phyloP scores from a whole-genome alignment of 768 basidiomycete species.

The Mycena capillaripes region DNA sequence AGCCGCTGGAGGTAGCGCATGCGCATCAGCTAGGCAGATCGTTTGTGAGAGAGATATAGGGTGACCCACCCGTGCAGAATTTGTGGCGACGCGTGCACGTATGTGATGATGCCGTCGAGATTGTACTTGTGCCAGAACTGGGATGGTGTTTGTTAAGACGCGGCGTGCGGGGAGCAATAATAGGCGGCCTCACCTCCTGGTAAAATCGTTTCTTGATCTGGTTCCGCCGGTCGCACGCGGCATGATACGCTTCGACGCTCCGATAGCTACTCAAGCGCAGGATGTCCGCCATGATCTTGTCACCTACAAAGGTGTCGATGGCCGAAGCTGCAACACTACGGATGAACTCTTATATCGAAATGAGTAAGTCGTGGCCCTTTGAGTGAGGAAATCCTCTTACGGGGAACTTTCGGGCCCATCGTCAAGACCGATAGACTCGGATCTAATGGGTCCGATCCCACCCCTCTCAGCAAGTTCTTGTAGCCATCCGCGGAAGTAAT shows the following conservation, averaged over 20 bases:
- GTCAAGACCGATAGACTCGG: slow-evolving; percentile 22
- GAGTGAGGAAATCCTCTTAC: neutral
- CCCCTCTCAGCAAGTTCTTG: slow-evolving; percentile 10
- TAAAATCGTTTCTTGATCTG: slow-evolving; percentile 22
- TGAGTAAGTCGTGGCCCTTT: neutral
- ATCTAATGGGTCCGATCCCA: slow-evolving; percentile 29
- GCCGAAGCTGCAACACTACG: neutral
- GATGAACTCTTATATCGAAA: slow-evolving; percentile 3
- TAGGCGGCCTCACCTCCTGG: slow-evolving; percentile 6
- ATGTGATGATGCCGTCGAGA: slow-evolving; percentile 30
- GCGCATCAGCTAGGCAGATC: neutral
- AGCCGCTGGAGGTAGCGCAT: neutral
- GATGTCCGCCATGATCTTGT: slow-evolving; percentile 11
- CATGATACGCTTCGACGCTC: slow-evolving; percentile 16
- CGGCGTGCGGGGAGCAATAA: neutral
- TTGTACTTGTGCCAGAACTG: slow-evolving; percentile 30
- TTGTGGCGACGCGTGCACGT: slow-evolving; percentile 23
- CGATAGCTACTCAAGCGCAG: neutral
- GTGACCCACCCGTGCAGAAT: slow-evolving; percentile 5
- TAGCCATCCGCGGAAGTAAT: slow-evolving; percentile 30
- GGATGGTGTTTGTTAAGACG: neutral
- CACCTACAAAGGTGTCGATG: slow-evolving; percentile 5
- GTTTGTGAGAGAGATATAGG: neutral
- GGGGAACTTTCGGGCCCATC: slow-evolving; percentile 16
- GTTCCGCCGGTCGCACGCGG: neutral